Evolutionary conservation across 179 eudicot species (phyloP).

Genomic region (Vitellaria paradoxa): DNA sequence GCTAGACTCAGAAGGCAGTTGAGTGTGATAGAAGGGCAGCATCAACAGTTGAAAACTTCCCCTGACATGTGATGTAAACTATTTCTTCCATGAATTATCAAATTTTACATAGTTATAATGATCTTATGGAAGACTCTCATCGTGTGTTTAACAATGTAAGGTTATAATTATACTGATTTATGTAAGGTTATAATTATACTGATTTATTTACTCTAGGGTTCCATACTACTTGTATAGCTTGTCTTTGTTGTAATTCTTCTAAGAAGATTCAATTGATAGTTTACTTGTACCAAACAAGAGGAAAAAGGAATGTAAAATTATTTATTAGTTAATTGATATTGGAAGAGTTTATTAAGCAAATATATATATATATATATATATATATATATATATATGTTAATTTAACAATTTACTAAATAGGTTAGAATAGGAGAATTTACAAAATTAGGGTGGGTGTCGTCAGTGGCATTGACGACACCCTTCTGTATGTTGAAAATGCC

Average conservation of each 20-base stretch:
- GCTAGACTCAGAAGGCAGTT: constrained; percentile 84
- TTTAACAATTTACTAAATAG: no score
- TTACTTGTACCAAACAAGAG: constrained; percentile 4
- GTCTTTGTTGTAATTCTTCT: constrained; percentile 1
- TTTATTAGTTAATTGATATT: background rate
- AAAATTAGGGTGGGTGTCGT: no score
- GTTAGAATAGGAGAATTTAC: no score
- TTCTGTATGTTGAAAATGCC: no score
- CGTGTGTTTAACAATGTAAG: background rate
- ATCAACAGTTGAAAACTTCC: constrained; percentile 53
- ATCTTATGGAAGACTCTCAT: background rate
- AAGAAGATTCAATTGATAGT: background rate
- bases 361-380: no score
- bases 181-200: background rate
- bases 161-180: background rate
- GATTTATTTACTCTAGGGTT: background rate
- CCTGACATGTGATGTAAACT: constrained; percentile 38
- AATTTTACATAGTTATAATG: background rate
- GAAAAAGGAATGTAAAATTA: background rate
- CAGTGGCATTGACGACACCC: no score
- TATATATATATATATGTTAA: no score
- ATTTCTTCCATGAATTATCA: background rate
- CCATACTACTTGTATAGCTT: background rate
- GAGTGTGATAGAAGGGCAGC: constrained; percentile 68
- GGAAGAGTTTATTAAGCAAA: no score